These are phyloP conservation scores for Fusarium sp. DNA, from an alignment of 2,329 filamentous ascomycete species.

Conservation along the genomic window DNA sequence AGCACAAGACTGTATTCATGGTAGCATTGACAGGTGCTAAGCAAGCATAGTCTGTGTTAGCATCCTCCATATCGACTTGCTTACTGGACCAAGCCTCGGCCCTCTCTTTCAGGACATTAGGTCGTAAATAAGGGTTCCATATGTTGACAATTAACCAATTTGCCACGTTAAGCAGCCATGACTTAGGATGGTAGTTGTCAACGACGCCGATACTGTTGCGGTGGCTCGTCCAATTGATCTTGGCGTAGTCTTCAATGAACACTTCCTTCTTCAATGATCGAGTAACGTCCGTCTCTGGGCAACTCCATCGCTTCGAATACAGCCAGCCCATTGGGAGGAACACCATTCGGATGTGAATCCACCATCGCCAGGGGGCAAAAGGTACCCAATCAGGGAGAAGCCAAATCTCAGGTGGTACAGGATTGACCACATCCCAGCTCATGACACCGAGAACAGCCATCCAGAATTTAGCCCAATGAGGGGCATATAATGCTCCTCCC, in stretches of 20 bases:
- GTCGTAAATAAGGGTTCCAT: constrained; percentile 83
- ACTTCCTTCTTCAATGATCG: constrained; percentile 82
- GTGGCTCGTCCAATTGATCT: constrained; percentile 81
- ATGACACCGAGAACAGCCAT: constrained; percentile 85
- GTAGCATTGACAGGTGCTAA: constrained; percentile 91
- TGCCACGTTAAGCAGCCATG: constrained; percentile 80
- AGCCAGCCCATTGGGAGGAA: constrained; percentile 92
- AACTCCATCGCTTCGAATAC: constrained; percentile 85
- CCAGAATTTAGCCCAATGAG: constrained; percentile 99
- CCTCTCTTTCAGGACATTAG: constrained; percentile 72
- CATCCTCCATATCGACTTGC: constrained; percentile 89
- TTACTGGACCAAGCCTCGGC: constrained; percentile 87
- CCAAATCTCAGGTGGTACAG: constrained; percentile 94
- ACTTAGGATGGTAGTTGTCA: constrained; percentile 96
- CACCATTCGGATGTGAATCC: constrained; percentile 98
- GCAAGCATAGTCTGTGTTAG: constrained; percentile 88
- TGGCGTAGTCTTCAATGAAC: constrained; percentile 81
- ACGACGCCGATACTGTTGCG: constrained; percentile 83
- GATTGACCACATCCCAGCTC: constrained; percentile 94
- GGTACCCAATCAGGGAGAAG: constrained; percentile 91
- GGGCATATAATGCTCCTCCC: constrained; percentile 84
- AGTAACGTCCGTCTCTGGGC: constrained; percentile 80
- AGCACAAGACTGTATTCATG: constrained; percentile 91
- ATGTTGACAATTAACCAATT: constrained; percentile 85
- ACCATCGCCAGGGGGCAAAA: constrained; percentile 93